Base-by-base conservation (phyloP, 768 basidiomycete species). In the Podaxis sp. region DNA sequence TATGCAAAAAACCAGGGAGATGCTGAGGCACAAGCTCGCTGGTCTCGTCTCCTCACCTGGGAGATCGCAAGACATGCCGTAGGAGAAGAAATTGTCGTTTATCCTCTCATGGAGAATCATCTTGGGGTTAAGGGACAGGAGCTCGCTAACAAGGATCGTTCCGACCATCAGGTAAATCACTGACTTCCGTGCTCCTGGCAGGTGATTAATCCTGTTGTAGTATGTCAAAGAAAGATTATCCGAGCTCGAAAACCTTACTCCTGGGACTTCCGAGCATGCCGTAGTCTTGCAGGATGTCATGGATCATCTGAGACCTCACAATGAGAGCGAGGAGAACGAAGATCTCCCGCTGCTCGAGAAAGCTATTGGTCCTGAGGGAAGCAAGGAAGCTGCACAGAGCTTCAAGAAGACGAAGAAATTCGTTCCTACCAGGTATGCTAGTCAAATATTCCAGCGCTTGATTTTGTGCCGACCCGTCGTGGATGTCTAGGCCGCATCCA, bases 371-470 rank as follows among this genome's bases (percentile, higher is more conserved):
- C 63, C 68, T 4, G 75, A 80, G 0, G 76, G 71, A 2, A 81
- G 82, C 62, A 64, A 72, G 27, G 53, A 70, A n/a, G 82, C 83
- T 0, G 83, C 84, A 1, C 59, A 63, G 21, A 71, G 66, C 36
- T 88, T 87, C 72, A 75, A 70, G 63, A 70, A 75, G 55, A 87
- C 85, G 1, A 88, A 88, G 74, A 80, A 81, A 63, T 84, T 87
- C 62, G 84, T 76, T 4, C 86, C 86, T 0, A 87, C 86, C 7
- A 75, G 82, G 84, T 83, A 21, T 11, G 79, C 70, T 3, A 16
- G 14, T 38, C 52, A 7, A 25, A 25, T 5, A 36, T 44, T 23
- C n/a, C 32, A 13, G 23, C 28, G 14, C 13, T 47, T 40, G 21
- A 14, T 9, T 42, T 18, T 13, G 7, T 42, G 32, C 23, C 28